A percentile compares a stretch with the other conserved stretches of the same genome.
These are phyloP conservation scores for Colletotrichum noveboracense DNA, from an alignment of 2,329 filamentous ascomycete species.

Conservation along the genomic window DNA sequence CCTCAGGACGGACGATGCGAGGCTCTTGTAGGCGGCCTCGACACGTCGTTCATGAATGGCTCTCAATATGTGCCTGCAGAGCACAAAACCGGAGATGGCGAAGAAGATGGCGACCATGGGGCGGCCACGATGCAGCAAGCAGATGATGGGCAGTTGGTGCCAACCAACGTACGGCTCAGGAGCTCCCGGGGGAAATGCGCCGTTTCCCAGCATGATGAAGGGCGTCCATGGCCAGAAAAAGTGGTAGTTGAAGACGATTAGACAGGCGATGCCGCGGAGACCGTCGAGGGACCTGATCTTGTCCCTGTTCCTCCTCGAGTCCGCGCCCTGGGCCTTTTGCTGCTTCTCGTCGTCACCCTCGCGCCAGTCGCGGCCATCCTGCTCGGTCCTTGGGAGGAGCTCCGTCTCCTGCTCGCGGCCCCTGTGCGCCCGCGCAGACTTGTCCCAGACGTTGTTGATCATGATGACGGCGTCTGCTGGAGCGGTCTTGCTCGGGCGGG, in stretches of 20 bases:
- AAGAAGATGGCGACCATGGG: slow-evolving; percentile 50
- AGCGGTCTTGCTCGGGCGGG: neutral
- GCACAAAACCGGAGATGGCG: slow-evolving; percentile 47
- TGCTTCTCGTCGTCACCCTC: neutral
- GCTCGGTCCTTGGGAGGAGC: neutral
- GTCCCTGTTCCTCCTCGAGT: slow-evolving; percentile 25
- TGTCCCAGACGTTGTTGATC: slow-evolving; percentile 10
- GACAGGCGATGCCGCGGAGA: slow-evolving; percentile 45
- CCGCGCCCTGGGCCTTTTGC: neutral
- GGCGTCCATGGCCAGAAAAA: slow-evolving; percentile 47
- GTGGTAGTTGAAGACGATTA: slow-evolving; percentile 48
- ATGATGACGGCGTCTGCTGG: neutral
- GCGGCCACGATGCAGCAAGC: slow-evolving; percentile 42
- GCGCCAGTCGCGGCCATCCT: slow-evolving; percentile 15
- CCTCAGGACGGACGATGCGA: slow-evolving; percentile 41
- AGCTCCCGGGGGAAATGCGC: slow-evolving; percentile 38
- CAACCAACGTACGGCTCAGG: slow-evolving; percentile 37
- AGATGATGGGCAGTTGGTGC: slow-evolving; percentile 42
- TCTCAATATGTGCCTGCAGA: slow-evolving; percentile 42
- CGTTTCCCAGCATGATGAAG: slow-evolving; percentile 44
- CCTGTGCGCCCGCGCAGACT: slow-evolving; percentile 6
- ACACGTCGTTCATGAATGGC: slow-evolving; percentile 39
- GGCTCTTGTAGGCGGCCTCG: slow-evolving; percentile 38
- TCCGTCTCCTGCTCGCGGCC: neutral
- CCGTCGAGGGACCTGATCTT: slow-evolving; percentile 46